Conservation (phyloP, 1,284 basidiomycete genomes). For the Tylopilus sp. region DNA sequence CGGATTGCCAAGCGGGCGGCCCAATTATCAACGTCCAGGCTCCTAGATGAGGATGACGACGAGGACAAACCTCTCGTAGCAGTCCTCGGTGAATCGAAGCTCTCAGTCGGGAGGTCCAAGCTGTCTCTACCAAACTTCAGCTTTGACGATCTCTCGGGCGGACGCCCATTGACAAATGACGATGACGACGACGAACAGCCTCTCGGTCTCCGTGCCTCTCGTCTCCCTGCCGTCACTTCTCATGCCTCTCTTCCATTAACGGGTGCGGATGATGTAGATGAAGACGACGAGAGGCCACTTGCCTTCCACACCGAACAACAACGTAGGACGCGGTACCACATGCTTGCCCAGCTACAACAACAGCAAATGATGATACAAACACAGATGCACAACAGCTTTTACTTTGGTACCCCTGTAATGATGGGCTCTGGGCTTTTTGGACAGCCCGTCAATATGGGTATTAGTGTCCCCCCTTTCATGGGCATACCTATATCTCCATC, state of each 20-base stretch:
- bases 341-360: conserved; percentile 57
- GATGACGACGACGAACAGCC: conserved; percentile 55
- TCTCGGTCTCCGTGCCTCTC: conserved; percentile 47
- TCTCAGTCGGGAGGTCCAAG: conserved; percentile 47
- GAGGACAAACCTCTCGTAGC: conserved; percentile 71
- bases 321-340: conserved; percentile 66
- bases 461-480: conserved; percentile 45
- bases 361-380: conserved; percentile 72
- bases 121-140: conserved; percentile 44
- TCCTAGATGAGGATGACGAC: conserved; percentile 35
- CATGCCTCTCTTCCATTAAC: conserved; percentile 23
- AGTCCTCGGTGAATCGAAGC: conserved; percentile 52
- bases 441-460: conserved; percentile 42
- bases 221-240: conserved; percentile 25
- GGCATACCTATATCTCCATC: conserved; percentile 51
- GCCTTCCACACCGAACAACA: conserved; percentile 74
- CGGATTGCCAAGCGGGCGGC: conserved; percentile 28
- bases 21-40: conserved; percentile 15
- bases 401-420: conserved; percentile 62
- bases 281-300: conserved; percentile 53
- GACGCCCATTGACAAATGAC: conserved; percentile 24
- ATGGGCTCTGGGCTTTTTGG: conserved; percentile 62
- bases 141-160: conserved; percentile 38
- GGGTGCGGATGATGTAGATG: conserved; percentile 33
- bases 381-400: conserved; percentile 69